A percentile compares a stretch with the other conserved stretches of the same genome.
These are phyloP conservation scores for Sordariomycetes sp. DNA, from an alignment of 2,329 filamentous ascomycete genomes.

Conservation along the genomic window DNA sequence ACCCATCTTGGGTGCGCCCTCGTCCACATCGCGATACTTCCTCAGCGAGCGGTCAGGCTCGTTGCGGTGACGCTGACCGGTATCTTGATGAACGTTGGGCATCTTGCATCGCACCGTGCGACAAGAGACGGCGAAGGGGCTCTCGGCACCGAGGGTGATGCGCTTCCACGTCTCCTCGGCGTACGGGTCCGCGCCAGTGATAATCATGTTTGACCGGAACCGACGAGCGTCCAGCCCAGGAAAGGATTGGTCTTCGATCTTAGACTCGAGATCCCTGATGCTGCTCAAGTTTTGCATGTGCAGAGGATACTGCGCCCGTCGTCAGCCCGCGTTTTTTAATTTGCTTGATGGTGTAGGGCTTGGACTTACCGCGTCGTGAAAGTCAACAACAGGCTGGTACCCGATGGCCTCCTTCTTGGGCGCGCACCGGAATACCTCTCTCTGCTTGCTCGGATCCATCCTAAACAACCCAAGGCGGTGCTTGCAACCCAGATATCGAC, in stretches of 20 bases:
- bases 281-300: conserved; percentile 59
- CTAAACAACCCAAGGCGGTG: conserved; percentile 60
- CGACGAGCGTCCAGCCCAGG: conserved; percentile 49
- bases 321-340: neutral
- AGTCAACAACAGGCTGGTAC: conserved; percentile 57
- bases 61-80: conserved; percentile 41
- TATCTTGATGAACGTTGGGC: conserved; percentile 59
- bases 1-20: conserved; percentile 44
- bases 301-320: conserved; percentile 49
- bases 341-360: neutral
- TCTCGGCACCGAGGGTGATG: conserved; percentile 36
- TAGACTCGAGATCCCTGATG: conserved; percentile 48
- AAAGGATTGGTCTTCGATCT: conserved; percentile 39
- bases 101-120: conserved; percentile 62
- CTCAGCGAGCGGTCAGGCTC: conserved; percentile 52
- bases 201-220: conserved; percentile 65
- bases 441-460: conserved; percentile 45
- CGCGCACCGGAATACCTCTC: conserved; percentile 52
- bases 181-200: conserved; percentile 54
- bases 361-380: conserved; percentile 58
- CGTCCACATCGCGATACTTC: conserved; percentile 49
- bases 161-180: conserved; percentile 63
- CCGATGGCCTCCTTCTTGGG: conserved; percentile 48
- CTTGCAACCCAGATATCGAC: conserved; percentile 56
- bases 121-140: conserved; percentile 46